phyloP scores from a whole-genome alignment of 2,329 filamentous ascomycete species.

The Elsinoe perseae region DNA sequence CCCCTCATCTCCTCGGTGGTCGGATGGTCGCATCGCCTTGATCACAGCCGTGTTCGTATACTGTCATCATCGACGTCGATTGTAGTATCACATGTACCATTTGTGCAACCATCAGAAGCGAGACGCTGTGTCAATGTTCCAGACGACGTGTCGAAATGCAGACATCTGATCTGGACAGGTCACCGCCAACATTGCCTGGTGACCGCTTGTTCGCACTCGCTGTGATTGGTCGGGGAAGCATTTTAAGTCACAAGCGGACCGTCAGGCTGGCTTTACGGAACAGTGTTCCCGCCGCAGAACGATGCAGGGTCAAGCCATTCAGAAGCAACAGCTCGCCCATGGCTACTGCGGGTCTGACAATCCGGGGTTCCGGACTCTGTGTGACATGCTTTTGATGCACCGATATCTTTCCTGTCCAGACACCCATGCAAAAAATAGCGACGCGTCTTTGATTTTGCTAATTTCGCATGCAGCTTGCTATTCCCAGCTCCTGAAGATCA shows the following conservation, averaged over 20 bases:
- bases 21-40: background rate
- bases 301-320: conserved; percentile 8
- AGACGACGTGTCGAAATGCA: background rate
- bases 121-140: background rate
- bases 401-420: conserved; percentile 2
- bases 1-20: conserved; percentile 1
- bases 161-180: conserved; percentile 1
- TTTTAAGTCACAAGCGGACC: background rate
- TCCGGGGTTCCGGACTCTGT: conserved; percentile 12
- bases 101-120: background rate
- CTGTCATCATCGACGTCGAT: background rate
- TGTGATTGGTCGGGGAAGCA: conserved; percentile 12
- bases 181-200: conserved; percentile 1
- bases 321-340: background rate
- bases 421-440: background rate
- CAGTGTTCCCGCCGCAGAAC: conserved; percentile 9
- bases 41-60: background rate
- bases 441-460: background rate
- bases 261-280: conserved; percentile 1
- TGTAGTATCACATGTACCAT: background rate
- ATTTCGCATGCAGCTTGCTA: background rate
- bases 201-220: background rate
- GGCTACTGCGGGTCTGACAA: background rate
- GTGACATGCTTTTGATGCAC: conserved; percentile 7
- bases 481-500: conserved; percentile 14